A percentile compares a stretch with the other conserved stretches of the same genome.
These are phyloP conservation scores for Dacryopinax primogenitus DNA, from an alignment of 768 basidiomycete species.

Conservation along the genomic window DNA sequence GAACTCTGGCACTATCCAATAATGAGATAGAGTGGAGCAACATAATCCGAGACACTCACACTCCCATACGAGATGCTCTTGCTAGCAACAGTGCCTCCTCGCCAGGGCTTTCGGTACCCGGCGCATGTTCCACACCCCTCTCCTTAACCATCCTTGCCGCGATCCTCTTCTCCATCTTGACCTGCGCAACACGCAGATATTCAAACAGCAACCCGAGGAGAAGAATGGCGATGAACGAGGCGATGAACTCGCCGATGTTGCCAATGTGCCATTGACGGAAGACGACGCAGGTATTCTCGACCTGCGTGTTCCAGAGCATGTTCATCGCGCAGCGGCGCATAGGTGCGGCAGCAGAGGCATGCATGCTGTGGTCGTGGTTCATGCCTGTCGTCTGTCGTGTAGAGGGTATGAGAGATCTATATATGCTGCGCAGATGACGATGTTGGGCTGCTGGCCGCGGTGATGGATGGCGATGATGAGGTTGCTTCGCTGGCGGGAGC, in stretches of 20 bases:
- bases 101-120: conserved; percentile 31
- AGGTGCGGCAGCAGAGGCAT: conserved; percentile 3
- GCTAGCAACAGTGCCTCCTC: conserved; percentile 47
- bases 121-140: conserved; percentile 27
- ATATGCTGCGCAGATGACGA: not conserved
- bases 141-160: conserved; percentile 41
- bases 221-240: conserved; percentile 55
- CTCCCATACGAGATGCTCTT: conserved; percentile 38
- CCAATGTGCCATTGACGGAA: conserved; percentile 61
- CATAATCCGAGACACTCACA: conserved; percentile 18
- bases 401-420: not conserved
- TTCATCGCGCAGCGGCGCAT: conserved; percentile 46
- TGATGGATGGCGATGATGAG: not conserved
- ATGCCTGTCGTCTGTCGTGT: not conserved
- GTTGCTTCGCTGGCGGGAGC: conserved; percentile 7
- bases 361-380: conserved; percentile 14
- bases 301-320: conserved; percentile 76
- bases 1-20: conserved; percentile 10
- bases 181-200: conserved; percentile 56
- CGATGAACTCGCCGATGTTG: conserved; percentile 41
- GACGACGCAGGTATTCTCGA: conserved; percentile 66
- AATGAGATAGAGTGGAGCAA: not conserved
- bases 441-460: not conserved
- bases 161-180: conserved; percentile 45
- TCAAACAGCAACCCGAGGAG: conserved; percentile 64